Base-by-base conservation (phyloP, 176 grass and related monocot species). In the Zizania latifolia region DNA sequence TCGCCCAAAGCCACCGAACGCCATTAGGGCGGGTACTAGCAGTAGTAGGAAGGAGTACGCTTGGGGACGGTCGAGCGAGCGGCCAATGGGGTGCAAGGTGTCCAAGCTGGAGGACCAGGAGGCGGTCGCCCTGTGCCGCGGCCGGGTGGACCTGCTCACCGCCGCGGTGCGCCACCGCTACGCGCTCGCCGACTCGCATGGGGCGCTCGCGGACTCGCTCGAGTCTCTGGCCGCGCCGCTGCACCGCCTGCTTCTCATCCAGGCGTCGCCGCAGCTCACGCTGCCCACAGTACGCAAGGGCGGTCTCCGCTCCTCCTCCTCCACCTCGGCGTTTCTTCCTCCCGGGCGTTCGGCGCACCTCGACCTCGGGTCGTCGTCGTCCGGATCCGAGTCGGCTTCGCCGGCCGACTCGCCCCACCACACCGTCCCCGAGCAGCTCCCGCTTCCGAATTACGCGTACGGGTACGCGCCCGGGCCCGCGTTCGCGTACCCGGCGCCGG, bases 71-170 rank as follows among this genome's bases (percentile, higher is more conserved):
- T 16, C 9, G 58, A 50, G 29, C 29, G 5, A 12, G n/a, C 30
- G 15, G 10, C 33, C 48, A 8, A 98, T 99, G 95, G 95, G 95
- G 9, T 99, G 95, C 84, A 83, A 89, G 36, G 82, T 68, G 19
- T 99, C 95, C 45, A 99, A 99, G 86, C 84, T 99, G 8, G 82
- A 94, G 55, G 64, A 86, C 50, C 89, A 99, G 81, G 80, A 91
- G 70, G 78, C 91, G 7, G 91, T 99, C 16, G 86, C 79, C 51
- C 84, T 90, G 0, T 99, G 95, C 81, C 91, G 89, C 27, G 79
- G 68, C 64, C 89, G 95, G 50, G 71, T 76, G 29, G 91, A 88
- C 40, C 89, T 99, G 16, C 79, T 99, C n/a, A 78, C 78, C 36
- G 79, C 82, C 13, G 86, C 95, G n/a, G 85, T 90, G 54, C 95